A percentile compares a stretch with the other conserved stretches of the same genome.
Conservation (phyloP, 495 filamentous ascomycete species). For the Aspergillus indologenus region DNA sequence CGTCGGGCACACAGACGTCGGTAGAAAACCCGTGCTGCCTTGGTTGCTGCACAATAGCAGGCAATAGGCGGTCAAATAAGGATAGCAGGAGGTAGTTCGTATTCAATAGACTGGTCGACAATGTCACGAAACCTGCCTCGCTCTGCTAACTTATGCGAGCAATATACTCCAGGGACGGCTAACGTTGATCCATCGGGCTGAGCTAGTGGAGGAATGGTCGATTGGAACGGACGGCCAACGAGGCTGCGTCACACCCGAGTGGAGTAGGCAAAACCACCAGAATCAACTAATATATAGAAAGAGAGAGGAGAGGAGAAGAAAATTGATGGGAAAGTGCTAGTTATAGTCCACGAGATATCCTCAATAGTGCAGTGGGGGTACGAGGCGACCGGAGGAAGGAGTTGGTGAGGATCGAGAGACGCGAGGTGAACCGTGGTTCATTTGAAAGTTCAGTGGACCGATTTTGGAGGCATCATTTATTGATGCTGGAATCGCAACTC, state of each 20-base stretch:
- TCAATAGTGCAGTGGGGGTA: too few species aligned
- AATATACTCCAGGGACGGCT: neutral
- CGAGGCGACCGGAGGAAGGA: too few species aligned
- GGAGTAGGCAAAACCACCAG: neutral
- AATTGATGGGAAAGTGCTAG: too few species aligned
- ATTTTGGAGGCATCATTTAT: too few species aligned
- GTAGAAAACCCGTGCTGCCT: slow-evolving; percentile 4
- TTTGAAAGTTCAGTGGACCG: too few species aligned
- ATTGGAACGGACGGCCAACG: neutral
- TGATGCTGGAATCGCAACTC: too few species aligned
- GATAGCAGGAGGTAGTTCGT: neutral
- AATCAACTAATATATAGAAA: neutral
- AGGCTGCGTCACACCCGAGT: slow-evolving; percentile 1
- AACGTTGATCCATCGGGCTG: neutral
- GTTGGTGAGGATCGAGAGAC: too few species aligned
- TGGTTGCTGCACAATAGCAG: slow-evolving; percentile 10
- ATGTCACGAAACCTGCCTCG: slow-evolving; percentile 4
- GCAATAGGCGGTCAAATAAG: slow-evolving; percentile 22
- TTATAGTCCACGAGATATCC: too few species aligned
- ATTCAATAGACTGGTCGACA: neutral
- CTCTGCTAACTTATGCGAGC: slow-evolving; percentile 3
- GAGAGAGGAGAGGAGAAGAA: too few species aligned
- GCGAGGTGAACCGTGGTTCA: too few species aligned
- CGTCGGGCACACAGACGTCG: slow-evolving; percentile 27
- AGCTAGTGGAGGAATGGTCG: slow-evolving; percentile 4